Evolutionary conservation across 2,329 filamentous ascomycete genomes (phyloP).

Genomic region (Sporothrix mexicana): DNA sequence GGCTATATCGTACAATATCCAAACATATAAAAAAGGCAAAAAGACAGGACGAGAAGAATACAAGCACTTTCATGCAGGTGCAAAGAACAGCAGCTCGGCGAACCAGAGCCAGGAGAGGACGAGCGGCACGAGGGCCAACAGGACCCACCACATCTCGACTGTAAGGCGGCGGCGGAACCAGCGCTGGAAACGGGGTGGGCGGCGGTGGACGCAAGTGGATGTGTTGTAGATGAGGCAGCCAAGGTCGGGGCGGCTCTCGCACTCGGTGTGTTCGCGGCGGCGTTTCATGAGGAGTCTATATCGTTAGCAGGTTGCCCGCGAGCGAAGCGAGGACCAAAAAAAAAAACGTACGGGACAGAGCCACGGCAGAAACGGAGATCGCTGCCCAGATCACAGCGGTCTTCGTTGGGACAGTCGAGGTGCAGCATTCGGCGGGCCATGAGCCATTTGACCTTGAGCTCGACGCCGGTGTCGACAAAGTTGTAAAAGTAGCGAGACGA

Average conservation of each 20-base stretch:
- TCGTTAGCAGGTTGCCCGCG: not conserved
- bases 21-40: not conserved
- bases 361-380: slow-evolving; percentile 66
- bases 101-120: slow-evolving; percentile 50
- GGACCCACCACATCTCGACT: slow-evolving; percentile 57
- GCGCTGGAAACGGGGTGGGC: slow-evolving; percentile 53
- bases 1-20: slow-evolving; percentile 11
- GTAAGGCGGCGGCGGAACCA: slow-evolving; percentile 55
- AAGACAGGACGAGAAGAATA: not conserved
- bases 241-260: slow-evolving; percentile 61
- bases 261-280: slow-evolving; percentile 65
- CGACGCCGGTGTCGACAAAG: slow-evolving; percentile 68
- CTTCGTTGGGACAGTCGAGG: slow-evolving; percentile 68
- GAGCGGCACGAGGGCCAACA: slow-evolving; percentile 52
- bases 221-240: slow-evolving; percentile 63
- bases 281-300: slow-evolving; percentile 62
- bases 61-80: not conserved
- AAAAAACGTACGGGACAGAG: slow-evolving; percentile 58
- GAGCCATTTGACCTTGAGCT: slow-evolving; percentile 72
- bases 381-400: slow-evolving; percentile 62
- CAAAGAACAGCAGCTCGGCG: slow-evolving; percentile 37
- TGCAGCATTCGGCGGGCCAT: slow-evolving; percentile 67
- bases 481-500: slow-evolving; percentile 66
- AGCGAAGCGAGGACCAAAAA: not conserved
- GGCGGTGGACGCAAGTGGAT: slow-evolving; percentile 52